Conservation (phyloP, 176 grass and related monocot genomes). For the Carex scoparia region DNA sequence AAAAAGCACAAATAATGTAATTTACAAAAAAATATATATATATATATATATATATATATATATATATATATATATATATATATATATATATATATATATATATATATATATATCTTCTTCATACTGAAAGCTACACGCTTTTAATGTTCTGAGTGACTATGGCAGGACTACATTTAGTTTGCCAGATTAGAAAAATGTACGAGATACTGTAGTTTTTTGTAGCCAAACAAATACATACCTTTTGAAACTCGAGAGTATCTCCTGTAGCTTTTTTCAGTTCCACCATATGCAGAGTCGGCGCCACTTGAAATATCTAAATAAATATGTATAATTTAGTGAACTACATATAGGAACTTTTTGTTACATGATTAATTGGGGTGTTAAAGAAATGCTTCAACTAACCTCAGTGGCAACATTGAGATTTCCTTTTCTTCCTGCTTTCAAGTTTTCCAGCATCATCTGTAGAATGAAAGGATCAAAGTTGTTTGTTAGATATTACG, state of each 20-base stretch:
- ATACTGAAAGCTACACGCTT: not conserved
- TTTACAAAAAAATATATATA: not conserved
- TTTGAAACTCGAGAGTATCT: conserved; percentile 96
- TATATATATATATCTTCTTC: not conserved
- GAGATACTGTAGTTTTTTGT: not conserved
- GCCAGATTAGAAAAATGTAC: conserved; percentile 5
- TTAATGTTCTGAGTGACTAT: not conserved
- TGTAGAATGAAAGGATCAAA: conserved; percentile 33
- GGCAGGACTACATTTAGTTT: not conserved
- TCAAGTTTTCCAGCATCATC: conserved; percentile 87
- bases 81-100: not conserved
- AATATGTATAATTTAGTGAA: conserved; percentile 1
- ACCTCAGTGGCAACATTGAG: conserved; percentile 98
- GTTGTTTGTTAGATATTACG: not conserved
- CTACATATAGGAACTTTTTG: not conserved
- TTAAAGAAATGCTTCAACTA: conserved; percentile 17
- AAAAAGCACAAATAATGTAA: not conserved
- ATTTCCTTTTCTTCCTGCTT: conserved; percentile 98
- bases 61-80: not conserved
- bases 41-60: not conserved
- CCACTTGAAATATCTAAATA: conserved; percentile 89
- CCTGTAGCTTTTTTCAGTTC: conserved; percentile 90
- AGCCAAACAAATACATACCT: conserved; percentile 36
- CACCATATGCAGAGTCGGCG: conserved; percentile 88
- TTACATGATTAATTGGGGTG: conserved; percentile 11